These are phyloP conservation scores for Cyberlindnera japonica DNA, from an alignment of 805 yeast genomes.

Conservation along the genomic window DNA sequence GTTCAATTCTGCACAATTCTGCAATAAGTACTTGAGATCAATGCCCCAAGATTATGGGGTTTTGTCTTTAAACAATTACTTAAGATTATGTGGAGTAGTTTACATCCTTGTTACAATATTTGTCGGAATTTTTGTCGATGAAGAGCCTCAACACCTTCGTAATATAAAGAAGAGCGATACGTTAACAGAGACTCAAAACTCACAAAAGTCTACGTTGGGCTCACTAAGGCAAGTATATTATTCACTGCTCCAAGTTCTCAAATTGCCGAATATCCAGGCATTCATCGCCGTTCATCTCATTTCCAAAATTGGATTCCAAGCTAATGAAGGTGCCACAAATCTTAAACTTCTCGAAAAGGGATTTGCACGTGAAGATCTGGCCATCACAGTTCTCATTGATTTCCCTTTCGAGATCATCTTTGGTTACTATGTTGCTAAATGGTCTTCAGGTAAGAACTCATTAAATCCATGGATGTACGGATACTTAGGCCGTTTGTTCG, in stretches of 20 bases:
- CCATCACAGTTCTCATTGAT: conserved; percentile 87
- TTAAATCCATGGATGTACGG: conserved; percentile 89
- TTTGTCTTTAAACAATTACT: conserved; percentile 68
- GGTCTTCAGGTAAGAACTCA: conserved; percentile 80
- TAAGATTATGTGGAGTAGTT: conserved; percentile 71
- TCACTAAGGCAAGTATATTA: conserved; percentile 51
- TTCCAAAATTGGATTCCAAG: conserved; percentile 90
- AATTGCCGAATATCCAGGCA: conserved; percentile 65
- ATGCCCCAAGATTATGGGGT: conserved; percentile 62
- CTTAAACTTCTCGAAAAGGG: conserved; percentile 88
- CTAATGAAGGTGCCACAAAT: conserved; percentile 93
- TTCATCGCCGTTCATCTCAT: conserved; percentile 72
- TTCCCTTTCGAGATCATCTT: conserved; percentile 94
- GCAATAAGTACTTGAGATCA: conserved; percentile 73
- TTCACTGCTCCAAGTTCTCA: conserved; percentile 67
- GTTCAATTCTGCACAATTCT: conserved; percentile 87
- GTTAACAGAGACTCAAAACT: conserved; percentile 23
- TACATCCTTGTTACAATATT: conserved; percentile 65
- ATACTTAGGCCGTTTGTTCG: conserved; percentile 71
- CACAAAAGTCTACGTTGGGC: conserved; percentile 17
- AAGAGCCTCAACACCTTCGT: conserved; percentile 56
- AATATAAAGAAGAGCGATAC: conserved; percentile 30
- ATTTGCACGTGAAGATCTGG: conserved; percentile 86
- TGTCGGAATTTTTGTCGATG: conserved; percentile 59
- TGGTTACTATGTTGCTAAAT: conserved; percentile 93